Percentiles rank a stretch among this genome's conserved stretches.
Conservation (phyloP, 345 rosid species). For the Salix viminalis region DNA sequence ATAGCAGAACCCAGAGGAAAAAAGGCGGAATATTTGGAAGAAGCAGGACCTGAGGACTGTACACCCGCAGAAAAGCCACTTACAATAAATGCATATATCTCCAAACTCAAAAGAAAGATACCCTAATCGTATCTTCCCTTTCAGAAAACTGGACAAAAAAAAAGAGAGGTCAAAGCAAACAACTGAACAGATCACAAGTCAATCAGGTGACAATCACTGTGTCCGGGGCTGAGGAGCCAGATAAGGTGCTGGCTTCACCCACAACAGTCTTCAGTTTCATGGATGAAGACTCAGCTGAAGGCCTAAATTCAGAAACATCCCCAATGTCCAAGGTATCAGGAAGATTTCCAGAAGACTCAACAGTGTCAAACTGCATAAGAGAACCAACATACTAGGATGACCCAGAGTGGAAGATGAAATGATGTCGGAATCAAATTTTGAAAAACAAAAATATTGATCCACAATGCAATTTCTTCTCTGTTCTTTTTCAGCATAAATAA, state of each 20-base stretch:
- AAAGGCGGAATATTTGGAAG: slow-evolving; percentile 8
- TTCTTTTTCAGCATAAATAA: not conserved
- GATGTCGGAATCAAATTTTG: not conserved
- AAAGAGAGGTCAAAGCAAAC: not conserved
- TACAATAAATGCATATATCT: slow-evolving; percentile 10
- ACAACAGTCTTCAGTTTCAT: slow-evolving; percentile 49
- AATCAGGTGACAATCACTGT: slow-evolving; percentile 31
- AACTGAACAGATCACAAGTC: slow-evolving; percentile 6
- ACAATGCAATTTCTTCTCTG: not conserved
- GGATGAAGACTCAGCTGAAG: slow-evolving; percentile 30
- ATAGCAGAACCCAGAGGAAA: slow-evolving; percentile 7
- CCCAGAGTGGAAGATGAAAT: not conserved
- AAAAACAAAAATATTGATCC: not conserved
- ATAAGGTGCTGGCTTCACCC: slow-evolving; percentile 47
- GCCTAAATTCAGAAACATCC: slow-evolving; percentile 54
- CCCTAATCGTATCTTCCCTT: slow-evolving; percentile 29
- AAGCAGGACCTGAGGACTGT: slow-evolving; percentile 33
- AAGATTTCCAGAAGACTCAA: slow-evolving; percentile 57
- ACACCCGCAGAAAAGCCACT: slow-evolving; percentile 22
- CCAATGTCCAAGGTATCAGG: slow-evolving; percentile 85
- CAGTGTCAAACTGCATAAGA: slow-evolving; percentile 41
- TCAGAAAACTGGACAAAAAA: slow-evolving; percentile 9
- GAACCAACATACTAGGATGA: slow-evolving; percentile 6
- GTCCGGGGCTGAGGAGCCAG: slow-evolving; percentile 31
- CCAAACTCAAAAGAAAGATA: slow-evolving; percentile 19